Percentiles rank a stretch among this genome's conserved stretches.
These are phyloP conservation scores for Tolypocladium sp. DNA, from an alignment of 2,329 filamentous ascomycete species.

Conservation along the genomic window DNA sequence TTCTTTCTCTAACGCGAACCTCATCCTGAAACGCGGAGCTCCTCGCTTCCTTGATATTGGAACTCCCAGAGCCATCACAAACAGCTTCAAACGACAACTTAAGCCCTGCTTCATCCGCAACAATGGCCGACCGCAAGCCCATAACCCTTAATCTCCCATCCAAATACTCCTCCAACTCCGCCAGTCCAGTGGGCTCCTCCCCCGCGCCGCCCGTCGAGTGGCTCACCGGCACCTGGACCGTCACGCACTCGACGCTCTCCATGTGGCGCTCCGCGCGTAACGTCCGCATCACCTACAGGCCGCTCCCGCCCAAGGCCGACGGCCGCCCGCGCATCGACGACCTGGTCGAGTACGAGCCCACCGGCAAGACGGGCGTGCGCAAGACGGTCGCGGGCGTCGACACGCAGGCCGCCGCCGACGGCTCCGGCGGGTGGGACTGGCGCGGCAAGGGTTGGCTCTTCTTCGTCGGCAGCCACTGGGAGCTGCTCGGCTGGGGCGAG, in stretches of 20 bases:
- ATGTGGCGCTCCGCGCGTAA: slow-evolving; percentile 80
- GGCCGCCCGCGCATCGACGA: slow-evolving; percentile 53
- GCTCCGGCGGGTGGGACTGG: slow-evolving; percentile 57
- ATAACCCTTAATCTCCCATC: slow-evolving; percentile 30
- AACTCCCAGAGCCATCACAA: neutral
- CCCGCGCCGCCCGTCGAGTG: slow-evolving; percentile 44
- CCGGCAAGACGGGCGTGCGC: slow-evolving; percentile 34
- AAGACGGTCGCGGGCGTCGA: slow-evolving; percentile 61
- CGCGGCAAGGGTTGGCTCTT: slow-evolving; percentile 65
- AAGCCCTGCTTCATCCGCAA: neutral
- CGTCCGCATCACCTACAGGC: slow-evolving; percentile 67
- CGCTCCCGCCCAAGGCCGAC: slow-evolving; percentile 31
- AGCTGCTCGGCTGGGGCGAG: slow-evolving; percentile 69
- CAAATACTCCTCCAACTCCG: slow-evolving; percentile 30
- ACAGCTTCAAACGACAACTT: neutral
- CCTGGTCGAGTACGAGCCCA: slow-evolving; percentile 59
- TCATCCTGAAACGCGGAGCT: neutral
- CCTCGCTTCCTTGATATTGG: neutral
- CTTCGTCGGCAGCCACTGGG: slow-evolving; percentile 70
- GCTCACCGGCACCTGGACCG: slow-evolving; percentile 60
- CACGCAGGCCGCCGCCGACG: slow-evolving; percentile 23
- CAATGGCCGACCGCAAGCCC: slow-evolving; percentile 8
- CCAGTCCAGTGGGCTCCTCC: slow-evolving; percentile 14
- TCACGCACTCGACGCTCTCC: slow-evolving; percentile 65
- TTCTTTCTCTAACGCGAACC: neutral